A percentile compares a stretch with the other conserved stretches of the same genome.
Conservation (phyloP, 148 eudicot genomes). For the Dianthus caryophyllus region DNA sequence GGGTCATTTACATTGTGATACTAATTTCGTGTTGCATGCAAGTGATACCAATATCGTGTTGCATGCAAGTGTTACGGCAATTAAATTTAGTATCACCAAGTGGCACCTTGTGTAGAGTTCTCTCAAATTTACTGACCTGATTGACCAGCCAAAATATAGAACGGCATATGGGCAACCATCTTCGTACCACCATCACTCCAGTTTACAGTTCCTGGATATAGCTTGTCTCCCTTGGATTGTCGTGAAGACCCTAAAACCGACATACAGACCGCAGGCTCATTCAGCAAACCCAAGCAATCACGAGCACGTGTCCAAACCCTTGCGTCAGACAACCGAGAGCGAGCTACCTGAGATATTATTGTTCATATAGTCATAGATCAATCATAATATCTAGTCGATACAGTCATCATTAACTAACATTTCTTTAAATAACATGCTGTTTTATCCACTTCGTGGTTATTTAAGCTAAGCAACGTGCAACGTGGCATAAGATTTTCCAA, state of each 20-base stretch:
- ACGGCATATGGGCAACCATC: slow-evolving; percentile 82
- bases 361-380: background rate
- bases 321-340: slow-evolving; percentile 72
- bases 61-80: background rate
- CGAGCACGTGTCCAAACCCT: slow-evolving; percentile 90
- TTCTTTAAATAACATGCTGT: background rate
- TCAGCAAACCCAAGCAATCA: slow-evolving; percentile 88
- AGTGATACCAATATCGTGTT: background rate
- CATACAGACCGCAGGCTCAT: slow-evolving; percentile 83
- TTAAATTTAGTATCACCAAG: no score
- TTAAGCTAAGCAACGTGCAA: no score
- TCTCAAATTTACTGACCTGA: slow-evolving; percentile 40
- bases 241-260: slow-evolving; percentile 82
- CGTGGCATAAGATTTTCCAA: no score
- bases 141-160: slow-evolving; percentile 72
- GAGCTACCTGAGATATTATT: slow-evolving; percentile 68
- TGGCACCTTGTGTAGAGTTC: no score
- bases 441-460: background rate
- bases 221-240: slow-evolving; percentile 42
- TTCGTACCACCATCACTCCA: slow-evolving; percentile 72
- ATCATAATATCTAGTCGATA: background rate
- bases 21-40: no score
- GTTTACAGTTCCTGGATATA: slow-evolving; percentile 68
- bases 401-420: background rate
- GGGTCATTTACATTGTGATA: no score